These are phyloP conservation scores for Scutellaria galericulata DNA, from an alignment of 257 asterid species.

Conservation along the genomic window DNA sequence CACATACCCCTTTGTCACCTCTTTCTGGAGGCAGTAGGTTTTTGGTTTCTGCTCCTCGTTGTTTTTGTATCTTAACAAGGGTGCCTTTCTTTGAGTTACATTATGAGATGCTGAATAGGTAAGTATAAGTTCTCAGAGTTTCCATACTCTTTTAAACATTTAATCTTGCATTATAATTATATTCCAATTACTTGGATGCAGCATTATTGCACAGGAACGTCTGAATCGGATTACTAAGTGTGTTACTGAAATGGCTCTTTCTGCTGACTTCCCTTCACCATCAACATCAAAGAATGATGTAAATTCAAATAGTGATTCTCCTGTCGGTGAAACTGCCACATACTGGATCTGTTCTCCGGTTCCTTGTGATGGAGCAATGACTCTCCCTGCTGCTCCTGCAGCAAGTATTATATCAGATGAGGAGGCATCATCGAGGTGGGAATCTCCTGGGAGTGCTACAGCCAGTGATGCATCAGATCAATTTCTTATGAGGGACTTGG, in stretches of 20 bases:
- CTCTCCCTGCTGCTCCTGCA: conserved; percentile 74
- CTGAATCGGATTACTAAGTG: conserved; percentile 78
- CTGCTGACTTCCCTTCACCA: conserved; percentile 50
- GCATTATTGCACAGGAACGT: conserved; percentile 92
- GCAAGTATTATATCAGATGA: conserved; percentile 77
- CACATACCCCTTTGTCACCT: conserved; percentile 62
- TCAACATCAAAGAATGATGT: conserved; percentile 40
- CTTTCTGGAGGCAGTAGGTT: conserved; percentile 60
- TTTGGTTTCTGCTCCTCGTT: conserved; percentile 95
- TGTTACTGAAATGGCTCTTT: conserved; percentile 61
- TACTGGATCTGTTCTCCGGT: conserved; percentile 79
- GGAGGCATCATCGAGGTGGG: conserved; percentile 65
- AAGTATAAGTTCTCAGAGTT: conserved; percentile 32
- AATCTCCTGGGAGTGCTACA: conserved; percentile 58
- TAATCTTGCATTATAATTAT: conserved; percentile 6
- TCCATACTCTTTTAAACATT: background rate
- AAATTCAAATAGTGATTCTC: conserved; percentile 50
- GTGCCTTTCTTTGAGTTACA: conserved; percentile 93
- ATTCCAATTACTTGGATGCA: conserved; percentile 53
- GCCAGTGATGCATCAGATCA: conserved; percentile 66
- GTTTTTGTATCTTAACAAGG: conserved; percentile 89
- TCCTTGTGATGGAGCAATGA: conserved; percentile 63
- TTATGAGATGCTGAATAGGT: conserved; percentile 90
- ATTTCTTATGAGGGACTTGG: conserved; percentile 49
- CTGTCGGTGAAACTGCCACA: conserved; percentile 47